Percentiles rank a stretch among this genome's conserved stretches.
Evolutionary conservation across 352 stramenopile genomes (phyloP).

Genomic region (Lagenidium sp.): DNA sequence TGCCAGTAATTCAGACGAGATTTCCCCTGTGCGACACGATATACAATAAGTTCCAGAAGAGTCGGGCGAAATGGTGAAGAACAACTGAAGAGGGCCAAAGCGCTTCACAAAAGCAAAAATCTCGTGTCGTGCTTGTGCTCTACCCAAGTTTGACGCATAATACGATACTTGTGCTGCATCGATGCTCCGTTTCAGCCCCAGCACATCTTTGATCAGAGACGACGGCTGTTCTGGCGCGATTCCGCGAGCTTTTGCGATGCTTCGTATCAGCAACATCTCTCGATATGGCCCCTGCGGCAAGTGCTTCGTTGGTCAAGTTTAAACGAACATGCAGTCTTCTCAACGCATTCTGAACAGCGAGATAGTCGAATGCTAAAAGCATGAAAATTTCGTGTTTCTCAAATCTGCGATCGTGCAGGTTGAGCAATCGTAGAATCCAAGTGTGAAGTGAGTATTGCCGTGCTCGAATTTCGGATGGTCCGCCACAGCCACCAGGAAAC

Average conservation of each 20-base stretch:
- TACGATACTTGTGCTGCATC: neutral
- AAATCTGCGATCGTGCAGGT: no score
- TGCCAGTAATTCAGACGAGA: neutral
- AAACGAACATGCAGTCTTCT: no score
- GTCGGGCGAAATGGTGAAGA: constrained; percentile 3
- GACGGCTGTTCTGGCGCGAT: neutral
- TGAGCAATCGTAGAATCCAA: no score
- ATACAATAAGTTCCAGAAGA: neutral
- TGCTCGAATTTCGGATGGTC: no score
- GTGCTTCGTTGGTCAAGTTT: no score
- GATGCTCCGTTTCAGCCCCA: neutral
- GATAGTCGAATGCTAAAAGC: no score
- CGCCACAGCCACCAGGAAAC: constrained; percentile 1
- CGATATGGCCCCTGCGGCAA: no score
- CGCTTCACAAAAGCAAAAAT: constrained; percentile 1
- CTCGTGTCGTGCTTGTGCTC: neutral
- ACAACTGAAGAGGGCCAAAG: constrained; percentile 1
- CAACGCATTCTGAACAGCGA: no score
- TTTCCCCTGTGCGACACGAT: neutral
- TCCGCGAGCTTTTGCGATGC: no score
- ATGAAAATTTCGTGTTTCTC: no score
- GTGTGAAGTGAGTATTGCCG: no score
- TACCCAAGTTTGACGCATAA: neutral
- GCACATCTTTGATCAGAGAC: neutral
- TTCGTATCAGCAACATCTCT: no score